Base-by-base conservation (phyloP, 192 early-diverging fungal genomes). In the Podila epigama region DNA sequence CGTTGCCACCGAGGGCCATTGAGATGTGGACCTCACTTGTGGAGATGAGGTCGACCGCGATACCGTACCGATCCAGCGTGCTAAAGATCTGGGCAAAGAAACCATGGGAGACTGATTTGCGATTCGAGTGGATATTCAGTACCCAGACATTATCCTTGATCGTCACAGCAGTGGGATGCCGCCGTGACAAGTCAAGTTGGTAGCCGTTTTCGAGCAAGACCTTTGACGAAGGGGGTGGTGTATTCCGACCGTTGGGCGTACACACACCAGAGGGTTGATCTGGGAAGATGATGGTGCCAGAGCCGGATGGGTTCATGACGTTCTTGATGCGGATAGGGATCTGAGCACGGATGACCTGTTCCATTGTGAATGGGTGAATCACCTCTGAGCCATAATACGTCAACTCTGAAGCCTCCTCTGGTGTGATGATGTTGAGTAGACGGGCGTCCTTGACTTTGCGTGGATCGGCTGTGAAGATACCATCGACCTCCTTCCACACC, bases 281-380 rank as follows among this genome's bases (percentile, higher is more conserved):
- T 16, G 97, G 96, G 63, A 95, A 89, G 71, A 99, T 96, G 56
- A 98, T 87, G 41, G 97, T 99, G 35, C 97, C 97, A 12, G 85
- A 81, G 32, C 95, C 95, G n/a, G 72, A 83, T 8, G 97, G 96
- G 54, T 96, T 96, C 77, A 96, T 94, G 25, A 97, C 95, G 75
- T 99, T 99, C 70, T 98, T 99, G 82, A 99, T 99, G 69, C 97
- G 93, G 80, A 99, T 98, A 6, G 97, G 97, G 70, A 99, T 98
- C 42, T 88, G 83, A 18, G 95, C 93, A 37, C 96, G 92, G 70
- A 99, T 99, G 37, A 97, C 95, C 71, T 99, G 97, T 68, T 99
- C 95, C 97, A 99, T 99, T 5, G 97, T 99, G 85, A 97, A 97
- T 11, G 97, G 97, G 68, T 99, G 97, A 70, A 99, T 99, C 44